A percentile compares a stretch with the other conserved stretches of the same genome.
Evolutionary conservation across 176 grass and related monocot species (phyloP).

Genomic region (Oryza glaberrima): DNA sequence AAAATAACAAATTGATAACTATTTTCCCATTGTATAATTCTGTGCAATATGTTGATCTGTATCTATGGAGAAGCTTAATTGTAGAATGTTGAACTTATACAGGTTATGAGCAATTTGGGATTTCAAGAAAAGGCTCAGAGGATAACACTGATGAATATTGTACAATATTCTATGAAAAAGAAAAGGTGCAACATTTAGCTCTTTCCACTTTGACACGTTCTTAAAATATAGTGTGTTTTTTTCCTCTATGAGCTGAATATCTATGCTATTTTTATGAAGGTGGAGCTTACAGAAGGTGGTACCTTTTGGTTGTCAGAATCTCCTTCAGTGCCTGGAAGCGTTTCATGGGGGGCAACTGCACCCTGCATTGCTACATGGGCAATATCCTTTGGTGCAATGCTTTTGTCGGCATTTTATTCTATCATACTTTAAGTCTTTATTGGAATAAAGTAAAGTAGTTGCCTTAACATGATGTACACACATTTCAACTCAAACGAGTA

Average conservation of each 20-base stretch:
- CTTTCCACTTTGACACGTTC: background rate
- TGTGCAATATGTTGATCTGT: conserved; percentile 6
- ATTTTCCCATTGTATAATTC: conserved; percentile 12
- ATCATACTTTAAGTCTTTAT: conserved; percentile 21
- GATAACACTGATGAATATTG: conserved; percentile 93
- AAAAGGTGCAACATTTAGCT: conserved; percentile 60
- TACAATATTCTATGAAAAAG: conserved; percentile 98
- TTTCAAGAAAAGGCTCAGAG: conserved; percentile 97
- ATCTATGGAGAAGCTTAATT: conserved; percentile 19
- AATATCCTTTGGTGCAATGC: conserved; percentile 72
- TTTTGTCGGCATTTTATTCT: background rate
- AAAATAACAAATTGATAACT: background rate
- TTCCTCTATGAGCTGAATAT: conserved; percentile 40
- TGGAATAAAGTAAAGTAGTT: conserved; percentile 38
- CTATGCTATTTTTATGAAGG: conserved; percentile 62
- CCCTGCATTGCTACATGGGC: conserved; percentile 97
- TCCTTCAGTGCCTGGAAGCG: conserved; percentile 91
- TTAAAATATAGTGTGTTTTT: conserved; percentile 29
- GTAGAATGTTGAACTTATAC: conserved; percentile 25
- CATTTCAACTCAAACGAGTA: conserved; percentile 94
- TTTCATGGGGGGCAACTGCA: conserved; percentile 85
- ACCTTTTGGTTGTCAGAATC: conserved; percentile 99
- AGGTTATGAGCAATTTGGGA: conserved; percentile 99
- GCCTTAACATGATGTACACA: conserved; percentile 91
- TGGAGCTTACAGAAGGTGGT: conserved; percentile 97